Evolutionary conservation across 805 yeast species (phyloP), one percentile per base, ranked within the genome.

Genomic region (Teunomyces pallodes): DNA sequence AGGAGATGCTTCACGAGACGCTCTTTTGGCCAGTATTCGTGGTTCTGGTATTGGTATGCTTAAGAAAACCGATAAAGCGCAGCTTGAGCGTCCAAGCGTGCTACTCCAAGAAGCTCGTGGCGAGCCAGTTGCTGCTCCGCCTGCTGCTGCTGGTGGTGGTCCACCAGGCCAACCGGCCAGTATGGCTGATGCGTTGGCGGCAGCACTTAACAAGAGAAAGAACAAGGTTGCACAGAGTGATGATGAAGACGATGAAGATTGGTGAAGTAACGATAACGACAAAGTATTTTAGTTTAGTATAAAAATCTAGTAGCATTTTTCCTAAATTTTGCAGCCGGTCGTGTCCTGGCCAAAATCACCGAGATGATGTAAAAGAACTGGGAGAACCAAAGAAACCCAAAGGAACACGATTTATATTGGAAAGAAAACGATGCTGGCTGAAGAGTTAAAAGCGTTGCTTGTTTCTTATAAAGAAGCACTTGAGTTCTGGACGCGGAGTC

Each of bases 111-210:
- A 86, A 61, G 89, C 89, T 2, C 72, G 74, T 36, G 92, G 92
- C 20, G 87, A 82, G 44, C 61, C 78, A 0, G 75, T 79, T 0
- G 43, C 55, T 6, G 62, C 75, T 0, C 59, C 74, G 10, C 29
- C 56, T 14, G 46, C 49, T 3, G 66, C 67, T 14, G 46, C 49
- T 3, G 66, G 66, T n/a, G 74, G 68, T 3, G 68, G 72, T 9
- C 65, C 69, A n/a, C 77, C 80, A 7, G 83, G 80, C 3, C 82
- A 77, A 42, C 81, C 86, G 1, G 86, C 82, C 1, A 75, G 81
- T 10, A 69, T 90, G 49, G 96, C 96, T 1, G 95, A 88, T 65
- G 96, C 96, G 0, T 70, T 90, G 45, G 90, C 95, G 8, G 87
- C 87, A 13, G 98, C 97, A 3, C 76, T 92, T 54, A 87, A 77